Evolutionary conservation across 75 land plant species (phyloP).

Genomic region (Pinus taeda): DNA sequence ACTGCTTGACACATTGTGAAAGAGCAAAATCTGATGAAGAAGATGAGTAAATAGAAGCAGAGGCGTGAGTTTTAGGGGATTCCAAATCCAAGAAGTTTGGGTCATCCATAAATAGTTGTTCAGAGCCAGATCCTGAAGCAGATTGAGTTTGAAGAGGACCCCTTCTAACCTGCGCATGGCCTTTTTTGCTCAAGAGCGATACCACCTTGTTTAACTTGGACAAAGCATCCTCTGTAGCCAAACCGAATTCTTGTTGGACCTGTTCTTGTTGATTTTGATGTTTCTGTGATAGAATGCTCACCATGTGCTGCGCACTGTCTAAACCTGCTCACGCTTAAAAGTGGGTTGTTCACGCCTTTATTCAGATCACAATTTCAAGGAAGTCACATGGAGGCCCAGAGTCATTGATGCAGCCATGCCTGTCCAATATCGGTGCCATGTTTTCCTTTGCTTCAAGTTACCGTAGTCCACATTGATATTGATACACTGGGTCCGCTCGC

Average conservation of each 20-base stretch:
- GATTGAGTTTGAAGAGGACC: constrained; percentile 18
- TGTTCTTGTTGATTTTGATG: constrained; percentile 27
- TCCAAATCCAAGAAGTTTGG: constrained; percentile 10
- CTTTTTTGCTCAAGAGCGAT: constrained; percentile 55
- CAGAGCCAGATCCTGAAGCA: constrained; percentile 2
- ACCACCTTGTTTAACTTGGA: constrained; percentile 71
- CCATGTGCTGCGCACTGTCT: constrained; percentile 57
- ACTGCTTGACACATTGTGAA: constrained; percentile 20
- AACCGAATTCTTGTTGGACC: constrained; percentile 28
- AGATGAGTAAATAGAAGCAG: constrained; percentile 13
- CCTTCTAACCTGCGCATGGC: constrained; percentile 75
- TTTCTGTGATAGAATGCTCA: constrained; percentile 52
- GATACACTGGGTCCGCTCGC: too few species aligned
- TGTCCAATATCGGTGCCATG: too few species aligned
- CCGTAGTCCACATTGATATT: too few species aligned
- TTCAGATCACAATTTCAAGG: too few species aligned
- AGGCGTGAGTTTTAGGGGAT: background rate
- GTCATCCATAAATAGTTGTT: constrained; percentile 18
- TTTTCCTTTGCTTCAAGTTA: too few species aligned
- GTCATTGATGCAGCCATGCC: too few species aligned
- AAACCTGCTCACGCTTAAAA: constrained; percentile 64
- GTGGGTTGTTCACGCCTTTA: too few species aligned
- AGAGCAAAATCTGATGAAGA: constrained; percentile 13
- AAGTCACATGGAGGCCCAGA: too few species aligned
- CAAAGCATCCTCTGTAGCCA: constrained; percentile 58